These are phyloP conservation scores for Claviceps spartinae DNA, from an alignment of 2,329 filamentous ascomycete genomes.

Conservation along the genomic window DNA sequence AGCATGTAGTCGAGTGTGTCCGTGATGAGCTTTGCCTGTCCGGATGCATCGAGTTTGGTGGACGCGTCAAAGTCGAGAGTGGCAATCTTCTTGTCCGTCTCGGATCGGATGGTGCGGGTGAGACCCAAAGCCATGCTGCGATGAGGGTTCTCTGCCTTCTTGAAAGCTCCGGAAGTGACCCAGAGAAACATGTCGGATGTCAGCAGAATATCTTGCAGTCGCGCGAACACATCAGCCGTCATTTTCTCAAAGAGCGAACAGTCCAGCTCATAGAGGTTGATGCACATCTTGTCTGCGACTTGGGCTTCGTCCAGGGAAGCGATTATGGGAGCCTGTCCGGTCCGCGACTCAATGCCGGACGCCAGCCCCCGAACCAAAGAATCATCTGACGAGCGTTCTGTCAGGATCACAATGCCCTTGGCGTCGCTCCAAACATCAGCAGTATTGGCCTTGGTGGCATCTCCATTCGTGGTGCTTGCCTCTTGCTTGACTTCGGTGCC, in stretches of 20 bases:
- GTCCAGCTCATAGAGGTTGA: slow-evolving; percentile 25
- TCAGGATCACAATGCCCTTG: background rate
- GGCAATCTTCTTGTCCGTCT: slow-evolving; percentile 29
- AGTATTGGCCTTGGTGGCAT: background rate
- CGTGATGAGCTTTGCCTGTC: background rate
- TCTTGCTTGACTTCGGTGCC: background rate
- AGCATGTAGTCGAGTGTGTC: background rate
- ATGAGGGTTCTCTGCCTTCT: slow-evolving; percentile 21
- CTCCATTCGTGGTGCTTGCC: background rate
- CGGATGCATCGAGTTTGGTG: slow-evolving; percentile 8
- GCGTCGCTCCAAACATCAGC: background rate
- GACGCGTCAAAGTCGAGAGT: slow-evolving; percentile 30
- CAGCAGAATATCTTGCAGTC: background rate
- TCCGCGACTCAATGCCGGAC: background rate
- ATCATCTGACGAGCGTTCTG: background rate
- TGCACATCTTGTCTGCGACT: background rate
- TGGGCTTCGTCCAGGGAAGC: slow-evolving; percentile 5
- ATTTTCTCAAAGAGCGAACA: slow-evolving; percentile 28
- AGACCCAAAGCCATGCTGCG: slow-evolving; percentile 32
- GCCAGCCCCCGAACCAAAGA: background rate
- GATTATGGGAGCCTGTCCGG: slow-evolving; percentile 10
- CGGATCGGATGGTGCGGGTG: slow-evolving; percentile 31
- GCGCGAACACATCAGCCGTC: slow-evolving; percentile 7
- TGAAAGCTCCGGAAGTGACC: slow-evolving; percentile 27
- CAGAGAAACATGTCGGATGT: slow-evolving; percentile 22